Conservation (phyloP, 768 basidiomycete species). For the Tylopilus subfusipes region DNA sequence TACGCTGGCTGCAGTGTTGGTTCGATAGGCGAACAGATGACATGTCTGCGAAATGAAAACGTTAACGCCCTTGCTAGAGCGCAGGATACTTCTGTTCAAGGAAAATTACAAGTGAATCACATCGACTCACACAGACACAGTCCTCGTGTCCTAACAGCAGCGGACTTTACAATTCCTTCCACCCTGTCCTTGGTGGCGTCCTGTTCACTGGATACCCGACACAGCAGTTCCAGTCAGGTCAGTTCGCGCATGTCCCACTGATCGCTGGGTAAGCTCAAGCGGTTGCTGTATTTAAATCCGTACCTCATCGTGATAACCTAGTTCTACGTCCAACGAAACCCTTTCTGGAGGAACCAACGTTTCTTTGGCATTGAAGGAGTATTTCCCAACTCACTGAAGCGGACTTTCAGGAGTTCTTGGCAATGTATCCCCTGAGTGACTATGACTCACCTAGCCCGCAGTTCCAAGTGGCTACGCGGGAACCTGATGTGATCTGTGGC, state of each 20-base stretch:
- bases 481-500: slow-evolving; percentile 49
- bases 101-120: slow-evolving; percentile 38
- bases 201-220: slow-evolving; percentile 52
- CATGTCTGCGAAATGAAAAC: slow-evolving; percentile 48
- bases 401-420: slow-evolving; percentile 38
- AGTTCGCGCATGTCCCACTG: slow-evolving; percentile 49
- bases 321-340: slow-evolving; percentile 61
- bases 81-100: slow-evolving; percentile 45
- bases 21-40: slow-evolving; percentile 34
- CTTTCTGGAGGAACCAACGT: slow-evolving; percentile 39
- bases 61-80: slow-evolving; percentile 51
- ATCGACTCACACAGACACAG: not conserved
- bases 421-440: slow-evolving; percentile 41
- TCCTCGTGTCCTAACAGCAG: slow-evolving; percentile 24
- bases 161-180: slow-evolving; percentile 46
- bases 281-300: not conserved
- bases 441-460: slow-evolving; percentile 43
- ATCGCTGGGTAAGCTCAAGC: slow-evolving; percentile 50
- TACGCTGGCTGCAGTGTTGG: slow-evolving; percentile 48
- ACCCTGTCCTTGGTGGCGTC: slow-evolving; percentile 53
- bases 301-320: slow-evolving; percentile 11
- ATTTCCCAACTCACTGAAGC: slow-evolving; percentile 44
- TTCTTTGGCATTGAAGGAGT: slow-evolving; percentile 34
- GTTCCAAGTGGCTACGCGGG: slow-evolving; percentile 47
- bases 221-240: slow-evolving; percentile 39